Base-by-base conservation (phyloP, 2,329 filamentous ascomycete genomes). In the Botryotinia globosa region DNA sequence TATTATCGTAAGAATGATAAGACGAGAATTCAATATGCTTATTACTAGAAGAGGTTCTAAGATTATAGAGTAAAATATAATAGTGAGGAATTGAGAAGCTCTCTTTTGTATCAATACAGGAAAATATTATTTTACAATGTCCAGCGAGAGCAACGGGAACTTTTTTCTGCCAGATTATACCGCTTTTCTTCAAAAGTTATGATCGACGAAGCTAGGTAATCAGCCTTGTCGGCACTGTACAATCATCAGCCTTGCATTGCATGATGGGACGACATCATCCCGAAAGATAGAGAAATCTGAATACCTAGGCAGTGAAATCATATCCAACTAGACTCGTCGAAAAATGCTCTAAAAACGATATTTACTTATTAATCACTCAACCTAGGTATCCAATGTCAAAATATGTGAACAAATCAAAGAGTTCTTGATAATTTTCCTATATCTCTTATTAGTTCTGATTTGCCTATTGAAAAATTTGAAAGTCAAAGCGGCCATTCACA, bases 161-260 rank as follows among this genome's bases (percentile, higher is more conserved):
- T 66, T 54, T 66, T 63, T 66, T 66, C 42, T 66, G 64, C 64
- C 22, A 39, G 2, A 29, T 54, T 16, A 9, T n/a, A 39, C 64
- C 64, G 64, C 64, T 25, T n/a, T 54, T 7, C n/a, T 32, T 44
- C n/a, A n/a, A 22, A 29, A 32, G 25, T 32, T 32, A 44, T 32
- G 25, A 44, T 32, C n/a, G 39, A 20, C 18, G 39, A 29, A 64
- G 42, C 16, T 4, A 64, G 42, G 8, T 4, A 54, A 39, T 66
- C 34, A 66, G 45, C 63, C 63, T 51, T 51, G 63, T 66, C 63
- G 51, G 63, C 14, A 51, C 25, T 51, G 48, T 14, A 51, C 6
- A 51, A n/a, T 51, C 14, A 3, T 51, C 25, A 51, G 25, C 48
- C 25, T 51, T 51, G 25, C 48, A 51, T 51, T 16, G 48, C 25